Base-by-base conservation (phyloP, 805 yeast genomes). In the Suhomyces xylopsoci region DNA sequence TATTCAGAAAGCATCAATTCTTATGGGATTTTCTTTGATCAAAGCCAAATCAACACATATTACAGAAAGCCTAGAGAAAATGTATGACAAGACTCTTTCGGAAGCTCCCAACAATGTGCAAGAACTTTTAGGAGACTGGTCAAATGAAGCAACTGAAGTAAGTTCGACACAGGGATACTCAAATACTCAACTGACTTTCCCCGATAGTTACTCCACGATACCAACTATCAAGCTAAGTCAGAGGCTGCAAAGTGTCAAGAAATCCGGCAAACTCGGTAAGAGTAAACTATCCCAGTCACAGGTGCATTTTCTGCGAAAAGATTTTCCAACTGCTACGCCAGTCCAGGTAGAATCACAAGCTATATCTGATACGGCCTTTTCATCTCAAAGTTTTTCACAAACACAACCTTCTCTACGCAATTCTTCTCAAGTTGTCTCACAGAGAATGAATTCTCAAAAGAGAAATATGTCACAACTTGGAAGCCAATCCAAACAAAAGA, bases 401-500 rank as follows among this genome's bases (percentile, higher is more conserved):
- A 14, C 42, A 9, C 42, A 38, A 38, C 24, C 22, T 38, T 17
- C n/a, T 17, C 15, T 17, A 8, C 42, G 24, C 14, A 19, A 38
- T 19, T 38, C 42, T 9, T 38, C 42, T 38, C 42, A 38, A 14
- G 42, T 19, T 5, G 24, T 24, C 19, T 45, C 49, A n/a, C 12
- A 42, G 14, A 34, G 25, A 17, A 17, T 36, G 25, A 26, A 12
- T 22, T 51, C 50, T 10, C 52, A 50, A 12, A 42, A 48, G 41
- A 22, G 47, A 20, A 32, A 46, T 26, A 40, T 46, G 5, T 55
- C 58, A 17, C 58, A 51, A 50, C 22, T 24, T 32, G 54, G 48
- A 1, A 55, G 59, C 15, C 59, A 58, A 38, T 44, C 44, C 25
- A 52, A 51, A 17, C 67, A 63, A 52, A 69, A 66, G 59, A 73